A percentile compares a stretch with the other conserved stretches of the same genome.
These are phyloP conservation scores for Smallanthus sonchifolius DNA, from an alignment of 129 eudicot species.

Conservation along the genomic window DNA sequence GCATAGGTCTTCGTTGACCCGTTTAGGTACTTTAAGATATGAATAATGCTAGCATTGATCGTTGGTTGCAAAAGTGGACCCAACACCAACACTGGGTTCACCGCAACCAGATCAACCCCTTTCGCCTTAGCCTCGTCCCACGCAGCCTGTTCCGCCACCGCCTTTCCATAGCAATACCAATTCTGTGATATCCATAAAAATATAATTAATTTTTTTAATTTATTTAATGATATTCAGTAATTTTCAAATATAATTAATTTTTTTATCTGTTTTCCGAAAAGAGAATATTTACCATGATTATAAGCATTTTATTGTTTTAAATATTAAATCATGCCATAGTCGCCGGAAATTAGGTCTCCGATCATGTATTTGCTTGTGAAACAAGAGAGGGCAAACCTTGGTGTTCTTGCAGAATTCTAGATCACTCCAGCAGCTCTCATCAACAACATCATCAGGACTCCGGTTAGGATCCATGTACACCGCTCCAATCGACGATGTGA, in stretches of 20 bases:
- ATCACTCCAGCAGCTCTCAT: slow-evolving; percentile 98
- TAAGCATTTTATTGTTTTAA: background rate
- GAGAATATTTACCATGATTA: background rate
- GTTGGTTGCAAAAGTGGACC: slow-evolving; percentile 87
- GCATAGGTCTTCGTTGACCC: slow-evolving; percentile 88
- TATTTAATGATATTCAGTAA: background rate
- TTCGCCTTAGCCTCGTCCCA: slow-evolving; percentile 84
- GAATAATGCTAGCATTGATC: slow-evolving; percentile 80
- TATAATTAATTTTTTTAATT: background rate
- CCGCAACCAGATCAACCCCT: slow-evolving; percentile 75
- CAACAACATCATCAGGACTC: slow-evolving; percentile 80
- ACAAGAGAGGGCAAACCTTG: slow-evolving; percentile 42
- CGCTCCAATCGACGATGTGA: slow-evolving; percentile 97
- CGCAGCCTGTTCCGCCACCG: slow-evolving; percentile 92
- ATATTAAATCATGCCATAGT: background rate
- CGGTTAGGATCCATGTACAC: slow-evolving; percentile 92
- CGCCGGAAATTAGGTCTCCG: slow-evolving; percentile 4
- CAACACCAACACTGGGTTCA: slow-evolving; percentile 79
- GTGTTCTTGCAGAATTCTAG: slow-evolving; percentile 97
- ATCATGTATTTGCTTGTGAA: background rate
- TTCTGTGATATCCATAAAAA: slow-evolving; percentile 39
- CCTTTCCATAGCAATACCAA: slow-evolving; percentile 98
- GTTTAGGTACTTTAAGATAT: slow-evolving; percentile 75
- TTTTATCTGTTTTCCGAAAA: background rate
- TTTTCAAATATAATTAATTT: background rate